Evolutionary conservation across 805 yeast genomes (phyloP).

Genomic region (Maudiozyma barnettii): DNA sequence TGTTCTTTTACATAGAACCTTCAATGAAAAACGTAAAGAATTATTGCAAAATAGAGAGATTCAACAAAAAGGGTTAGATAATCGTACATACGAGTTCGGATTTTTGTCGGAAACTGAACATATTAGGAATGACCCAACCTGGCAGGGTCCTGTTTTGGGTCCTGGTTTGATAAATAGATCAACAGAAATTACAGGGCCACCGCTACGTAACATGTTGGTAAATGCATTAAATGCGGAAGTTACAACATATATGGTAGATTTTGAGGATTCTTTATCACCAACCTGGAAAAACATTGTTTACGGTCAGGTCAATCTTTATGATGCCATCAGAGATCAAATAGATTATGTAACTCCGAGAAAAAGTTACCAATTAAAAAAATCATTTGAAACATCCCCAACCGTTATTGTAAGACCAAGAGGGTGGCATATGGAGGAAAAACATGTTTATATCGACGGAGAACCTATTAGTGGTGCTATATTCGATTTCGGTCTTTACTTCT

Average conservation of each 20-base stretch:
- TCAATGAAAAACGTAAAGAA: conserved; percentile 50
- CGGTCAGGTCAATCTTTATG: conserved; percentile 73
- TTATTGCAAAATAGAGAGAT: conserved; percentile 52
- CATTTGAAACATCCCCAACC: conserved; percentile 43
- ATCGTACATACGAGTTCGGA: conserved; percentile 46
- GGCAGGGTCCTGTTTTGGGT: conserved; percentile 68
- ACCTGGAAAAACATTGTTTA: conserved; percentile 74
- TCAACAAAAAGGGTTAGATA: conserved; percentile 52
- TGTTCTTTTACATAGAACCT: conserved; percentile 63
- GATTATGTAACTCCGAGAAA: conserved; percentile 35
- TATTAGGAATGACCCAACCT: conserved; percentile 62
- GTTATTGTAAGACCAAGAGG: conserved; percentile 82
- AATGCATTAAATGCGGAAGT: conserved; percentile 72
- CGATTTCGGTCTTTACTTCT: conserved; percentile 73
- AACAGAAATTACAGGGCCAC: conserved; percentile 79
- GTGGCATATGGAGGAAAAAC: conserved; percentile 75
- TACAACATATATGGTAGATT: conserved; percentile 79
- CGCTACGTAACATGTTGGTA: conserved; percentile 74
- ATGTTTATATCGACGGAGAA: conserved; percentile 60
- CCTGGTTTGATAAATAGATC: conserved; percentile 67
- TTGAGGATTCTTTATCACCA: conserved; percentile 78
- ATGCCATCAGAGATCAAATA: conserved; percentile 63
- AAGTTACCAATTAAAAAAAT: conserved; percentile 39
- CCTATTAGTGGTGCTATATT: conserved; percentile 69
- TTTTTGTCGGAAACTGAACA: conserved; percentile 57